Conservation (phyloP, 1,284 basidiomycete species). For the Cystobasidium slooffiae region DNA sequence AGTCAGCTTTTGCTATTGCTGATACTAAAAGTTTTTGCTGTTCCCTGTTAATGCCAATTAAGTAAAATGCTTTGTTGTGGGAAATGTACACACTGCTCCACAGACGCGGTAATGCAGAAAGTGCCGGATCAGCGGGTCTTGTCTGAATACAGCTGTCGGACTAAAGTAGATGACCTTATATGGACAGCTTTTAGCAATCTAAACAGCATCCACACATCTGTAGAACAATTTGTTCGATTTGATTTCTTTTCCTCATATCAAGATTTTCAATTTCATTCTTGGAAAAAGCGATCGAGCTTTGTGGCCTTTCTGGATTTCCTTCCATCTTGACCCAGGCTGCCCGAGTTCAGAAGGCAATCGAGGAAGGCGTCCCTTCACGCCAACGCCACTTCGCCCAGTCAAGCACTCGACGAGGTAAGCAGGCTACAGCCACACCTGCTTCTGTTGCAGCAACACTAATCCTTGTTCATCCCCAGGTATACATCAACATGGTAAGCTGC, state of each 20-base stretch:
- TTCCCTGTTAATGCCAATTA: too few relatives aligned
- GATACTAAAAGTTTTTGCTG: too few relatives aligned
- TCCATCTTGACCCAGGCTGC: background rate
- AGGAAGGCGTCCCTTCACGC: slow-evolving; percentile 2
- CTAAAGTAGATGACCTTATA: too few relatives aligned
- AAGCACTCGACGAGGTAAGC: slow-evolving; percentile 37
- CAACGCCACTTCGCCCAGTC: slow-evolving; percentile 10
- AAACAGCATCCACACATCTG: background rate
- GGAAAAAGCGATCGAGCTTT: background rate
- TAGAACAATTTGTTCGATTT: background rate
- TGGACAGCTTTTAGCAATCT: too few relatives aligned
- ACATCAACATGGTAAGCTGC: slow-evolving; percentile 28
- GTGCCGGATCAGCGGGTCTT: too few relatives aligned
- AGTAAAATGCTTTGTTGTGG: too few relatives aligned
- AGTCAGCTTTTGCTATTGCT: too few relatives aligned
- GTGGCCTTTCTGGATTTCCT: slow-evolving; percentile 1
- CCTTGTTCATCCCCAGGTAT: slow-evolving; percentile 10
- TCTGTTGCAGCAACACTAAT: background rate
- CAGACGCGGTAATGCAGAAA: too few relatives aligned
- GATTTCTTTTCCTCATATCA: background rate
- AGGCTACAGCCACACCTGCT: background rate
- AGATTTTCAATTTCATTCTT: background rate
- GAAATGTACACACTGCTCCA: too few relatives aligned
- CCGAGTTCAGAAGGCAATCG: background rate
- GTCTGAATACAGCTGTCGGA: too few relatives aligned